Evolutionary conservation across 345 rosid genomes (phyloP), one percentile per base, ranked within the genome.

Genomic region (Jatropha curcas): DNA sequence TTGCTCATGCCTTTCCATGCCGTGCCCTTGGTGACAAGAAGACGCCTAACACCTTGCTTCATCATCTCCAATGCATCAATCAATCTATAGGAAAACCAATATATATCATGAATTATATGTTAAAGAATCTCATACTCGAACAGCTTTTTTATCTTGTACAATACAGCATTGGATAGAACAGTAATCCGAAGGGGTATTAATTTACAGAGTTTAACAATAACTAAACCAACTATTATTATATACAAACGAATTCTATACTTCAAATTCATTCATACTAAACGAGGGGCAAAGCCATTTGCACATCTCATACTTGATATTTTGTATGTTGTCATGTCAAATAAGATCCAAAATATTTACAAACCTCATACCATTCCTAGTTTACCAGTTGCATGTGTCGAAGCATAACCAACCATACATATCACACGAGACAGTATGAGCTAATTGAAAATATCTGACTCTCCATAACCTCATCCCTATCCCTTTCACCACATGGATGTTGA

Each of bases 41-140:
- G 97, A 61, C 98, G 90, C 76, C 88, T 86, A 68, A 88, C 97
- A 16, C 97, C 98, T 71, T 95, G 98, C 87, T 91, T 95, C 97
- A 93, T 95, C 99, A 92, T 95, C 84, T 92, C 99, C 77, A 95
- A 64, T 10, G 97, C 98, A 76, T 95, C 99, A 59, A 95, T 88
- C 84, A 95, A 81, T 81, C 99, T 95, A 74, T 58, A 79, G 16
- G n/a, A 37, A 50, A 35, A 41, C 34, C 20, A n/a, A 71, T 17
- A 71, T 31, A 25, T 16, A 37, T 56, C 72, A 56, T 17, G 11
- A 22, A 34, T 7, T 56, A 69, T 7, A 39, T 7, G 19, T 35
- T 37, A 14, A 9, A 24, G 35, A 19, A 34, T 33, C 14, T 56
- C 60, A 25, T 1, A 27, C 16, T 56, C 13, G 5, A 56, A 8